phyloP scores from a whole-genome alignment of 1,284 basidiomycete species.

The Boletellus sp. region DNA sequence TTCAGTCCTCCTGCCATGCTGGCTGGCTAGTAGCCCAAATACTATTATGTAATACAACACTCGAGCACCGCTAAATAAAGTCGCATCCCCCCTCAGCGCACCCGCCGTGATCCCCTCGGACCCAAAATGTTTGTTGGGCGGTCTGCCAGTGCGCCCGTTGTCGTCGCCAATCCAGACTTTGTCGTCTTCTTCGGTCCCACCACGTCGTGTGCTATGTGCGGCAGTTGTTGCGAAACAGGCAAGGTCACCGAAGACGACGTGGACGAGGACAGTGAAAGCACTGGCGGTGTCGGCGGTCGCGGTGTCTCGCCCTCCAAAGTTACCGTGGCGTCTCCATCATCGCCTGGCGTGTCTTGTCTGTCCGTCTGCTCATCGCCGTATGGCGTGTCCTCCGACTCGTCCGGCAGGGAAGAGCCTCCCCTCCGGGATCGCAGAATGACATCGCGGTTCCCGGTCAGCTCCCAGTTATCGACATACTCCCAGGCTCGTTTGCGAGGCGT shows the following conservation, averaged over 20 bases:
- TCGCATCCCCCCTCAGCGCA: constrained; percentile 14
- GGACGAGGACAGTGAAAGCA: constrained; percentile 37
- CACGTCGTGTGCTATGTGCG: constrained; percentile 14
- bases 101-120: constrained; percentile 34
- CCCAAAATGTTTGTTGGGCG: constrained; percentile 38
- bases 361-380: constrained; percentile 15
- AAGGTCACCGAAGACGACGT: constrained; percentile 36
- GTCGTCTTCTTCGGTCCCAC: constrained; percentile 26
- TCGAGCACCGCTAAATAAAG: neutral
- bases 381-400: constrained; percentile 20
- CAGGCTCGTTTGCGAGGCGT: constrained; percentile 72
- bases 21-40: neutral
- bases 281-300: constrained; percentile 22
- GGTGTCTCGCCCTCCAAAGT: constrained; percentile 8
- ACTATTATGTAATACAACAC: constrained; percentile 9
- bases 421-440: constrained; percentile 52
- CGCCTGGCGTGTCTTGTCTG: constrained; percentile 12
- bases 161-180: constrained; percentile 22
- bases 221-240: constrained; percentile 14
- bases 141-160: constrained; percentile 31
- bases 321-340: constrained; percentile 19
- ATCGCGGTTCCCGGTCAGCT: constrained; percentile 59
- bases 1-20: constrained; percentile 43
- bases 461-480: constrained; percentile 66
- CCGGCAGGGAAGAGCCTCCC: constrained; percentile 34